Evolutionary conservation across 345 rosid genomes (phyloP).

Genomic region (Populus deltoides): DNA sequence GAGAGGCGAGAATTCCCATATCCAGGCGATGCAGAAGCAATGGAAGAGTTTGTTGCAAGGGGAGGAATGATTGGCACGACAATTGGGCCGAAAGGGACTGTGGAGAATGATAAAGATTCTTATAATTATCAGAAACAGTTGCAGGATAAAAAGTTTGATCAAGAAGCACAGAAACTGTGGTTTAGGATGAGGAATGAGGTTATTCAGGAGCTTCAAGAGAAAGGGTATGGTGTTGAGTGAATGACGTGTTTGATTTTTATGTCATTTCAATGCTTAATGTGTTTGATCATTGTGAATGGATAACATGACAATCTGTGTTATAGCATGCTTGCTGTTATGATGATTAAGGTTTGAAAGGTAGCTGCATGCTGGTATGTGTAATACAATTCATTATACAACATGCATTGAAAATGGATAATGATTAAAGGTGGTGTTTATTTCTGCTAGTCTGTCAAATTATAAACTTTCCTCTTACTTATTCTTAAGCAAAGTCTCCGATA

Average conservation of each 20-base stretch:
- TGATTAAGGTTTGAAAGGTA: neutral
- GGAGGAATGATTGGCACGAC: conserved; percentile 79
- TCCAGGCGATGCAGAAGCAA: conserved; percentile 81
- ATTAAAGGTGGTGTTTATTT: neutral
- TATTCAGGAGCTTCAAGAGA: conserved; percentile 71
- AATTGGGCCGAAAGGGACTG: conserved; percentile 65
- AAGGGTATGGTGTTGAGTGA: conserved; percentile 72
- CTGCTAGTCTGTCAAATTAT: neutral
- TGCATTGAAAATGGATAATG: neutral
- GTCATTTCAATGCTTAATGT: neutral
- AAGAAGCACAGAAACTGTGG: conserved; percentile 78
- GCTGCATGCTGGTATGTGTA: neutral
- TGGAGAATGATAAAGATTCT: conserved; percentile 52
- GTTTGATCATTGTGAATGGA: neutral
- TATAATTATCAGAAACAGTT: conserved; percentile 52
- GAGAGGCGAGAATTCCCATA: conserved; percentile 79
- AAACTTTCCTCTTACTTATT: neutral
- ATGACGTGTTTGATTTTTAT: neutral
- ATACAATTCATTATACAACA: neutral
- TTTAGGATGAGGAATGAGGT: conserved; percentile 88
- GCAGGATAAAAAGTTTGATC: conserved; percentile 72
- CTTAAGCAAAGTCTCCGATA: neutral
- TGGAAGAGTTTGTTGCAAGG: conserved; percentile 80
- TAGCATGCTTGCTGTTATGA: neutral
- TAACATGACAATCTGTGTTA: neutral